phyloP scores from a whole-genome alignment of 805 yeast genomes.

The Candida morakotiae region DNA sequence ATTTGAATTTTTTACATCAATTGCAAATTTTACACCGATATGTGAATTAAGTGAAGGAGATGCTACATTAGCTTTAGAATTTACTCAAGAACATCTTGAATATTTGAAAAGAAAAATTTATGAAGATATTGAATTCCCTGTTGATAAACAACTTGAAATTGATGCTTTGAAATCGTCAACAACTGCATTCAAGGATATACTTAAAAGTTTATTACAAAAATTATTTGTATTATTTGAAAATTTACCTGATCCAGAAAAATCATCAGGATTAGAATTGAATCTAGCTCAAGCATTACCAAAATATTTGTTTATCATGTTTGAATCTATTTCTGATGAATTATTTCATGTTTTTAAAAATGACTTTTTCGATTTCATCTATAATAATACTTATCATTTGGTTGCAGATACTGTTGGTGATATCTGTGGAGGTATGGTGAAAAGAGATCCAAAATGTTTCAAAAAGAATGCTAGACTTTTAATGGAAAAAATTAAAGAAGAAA shows the following conservation, averaged over 20 bases:
- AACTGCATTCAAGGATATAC: constrained; percentile 58
- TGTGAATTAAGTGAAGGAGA: constrained; percentile 49
- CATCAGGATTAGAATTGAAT: constrained; percentile 50
- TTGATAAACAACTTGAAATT: constrained; percentile 44
- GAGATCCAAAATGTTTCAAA: constrained; percentile 50
- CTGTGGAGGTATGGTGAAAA: constrained; percentile 65
- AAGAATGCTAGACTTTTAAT: constrained; percentile 42
- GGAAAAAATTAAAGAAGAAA: constrained; percentile 57
- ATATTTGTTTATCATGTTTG: constrained; percentile 39
- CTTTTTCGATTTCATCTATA: constrained; percentile 55
- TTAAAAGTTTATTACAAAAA: constrained; percentile 53
- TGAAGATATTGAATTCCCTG: constrained; percentile 19
- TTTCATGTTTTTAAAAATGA: constrained; percentile 43
- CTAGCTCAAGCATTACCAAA: constrained; percentile 33
- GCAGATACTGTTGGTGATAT: constrained; percentile 69
- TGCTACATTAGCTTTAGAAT: constrained; percentile 41
- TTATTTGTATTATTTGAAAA: constrained; percentile 64
- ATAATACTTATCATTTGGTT: constrained; percentile 55
- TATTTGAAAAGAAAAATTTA: constrained; percentile 45
- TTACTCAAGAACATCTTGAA: constrained; percentile 62
- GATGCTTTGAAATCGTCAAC: constrained; percentile 71
- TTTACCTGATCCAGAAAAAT: constrained; percentile 54
- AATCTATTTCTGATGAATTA: constrained; percentile 57
- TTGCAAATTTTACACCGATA: constrained; percentile 71
- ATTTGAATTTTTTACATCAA: constrained; percentile 62